A percentile compares a stretch with the other conserved stretches of the same genome.
Conservation (phyloP, 345 rosid species). For the Laguncularia racemosa region DNA sequence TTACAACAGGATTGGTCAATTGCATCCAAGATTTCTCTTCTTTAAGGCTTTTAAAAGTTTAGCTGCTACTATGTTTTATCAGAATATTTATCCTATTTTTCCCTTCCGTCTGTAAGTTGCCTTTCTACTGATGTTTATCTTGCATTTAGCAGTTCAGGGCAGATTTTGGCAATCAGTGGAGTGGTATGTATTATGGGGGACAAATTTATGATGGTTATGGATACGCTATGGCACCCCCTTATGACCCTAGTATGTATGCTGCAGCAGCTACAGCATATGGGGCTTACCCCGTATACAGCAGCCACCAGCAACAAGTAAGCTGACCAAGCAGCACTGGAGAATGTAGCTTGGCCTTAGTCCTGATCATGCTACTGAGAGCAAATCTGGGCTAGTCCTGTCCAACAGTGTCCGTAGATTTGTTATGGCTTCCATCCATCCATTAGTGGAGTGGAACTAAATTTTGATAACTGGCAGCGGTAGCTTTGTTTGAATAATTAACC, state of each 20-base stretch:
- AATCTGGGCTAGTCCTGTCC: constrained; percentile 14
- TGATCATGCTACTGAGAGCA: constrained; percentile 20
- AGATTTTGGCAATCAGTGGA: constrained; percentile 78
- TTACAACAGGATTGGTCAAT: too few relatives aligned
- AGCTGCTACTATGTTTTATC: too few relatives aligned
- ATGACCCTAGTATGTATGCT: constrained; percentile 69
- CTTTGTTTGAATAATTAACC: constrained; percentile 26
- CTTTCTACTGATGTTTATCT: neutral
- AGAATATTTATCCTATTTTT: too few relatives aligned
- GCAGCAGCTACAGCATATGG: constrained; percentile 57
- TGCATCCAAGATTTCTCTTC: too few relatives aligned
- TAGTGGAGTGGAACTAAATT: constrained; percentile 56
- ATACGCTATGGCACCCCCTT: constrained; percentile 62
- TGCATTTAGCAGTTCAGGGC: constrained; percentile 43
- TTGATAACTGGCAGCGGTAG: constrained; percentile 41
- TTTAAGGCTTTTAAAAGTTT: too few relatives aligned
- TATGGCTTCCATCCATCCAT: constrained; percentile 30
- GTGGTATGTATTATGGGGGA: constrained; percentile 69
- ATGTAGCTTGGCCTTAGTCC: constrained; percentile 11
- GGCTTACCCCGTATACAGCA: constrained; percentile 68
- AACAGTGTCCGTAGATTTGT: constrained; percentile 28
- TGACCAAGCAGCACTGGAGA: constrained; percentile 22
- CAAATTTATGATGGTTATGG: constrained; percentile 81
- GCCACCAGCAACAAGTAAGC: constrained; percentile 93
- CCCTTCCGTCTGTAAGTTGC: too few relatives aligned